Conservation (phyloP, 257 asterid species). For the Cruciata laevipes region DNA sequence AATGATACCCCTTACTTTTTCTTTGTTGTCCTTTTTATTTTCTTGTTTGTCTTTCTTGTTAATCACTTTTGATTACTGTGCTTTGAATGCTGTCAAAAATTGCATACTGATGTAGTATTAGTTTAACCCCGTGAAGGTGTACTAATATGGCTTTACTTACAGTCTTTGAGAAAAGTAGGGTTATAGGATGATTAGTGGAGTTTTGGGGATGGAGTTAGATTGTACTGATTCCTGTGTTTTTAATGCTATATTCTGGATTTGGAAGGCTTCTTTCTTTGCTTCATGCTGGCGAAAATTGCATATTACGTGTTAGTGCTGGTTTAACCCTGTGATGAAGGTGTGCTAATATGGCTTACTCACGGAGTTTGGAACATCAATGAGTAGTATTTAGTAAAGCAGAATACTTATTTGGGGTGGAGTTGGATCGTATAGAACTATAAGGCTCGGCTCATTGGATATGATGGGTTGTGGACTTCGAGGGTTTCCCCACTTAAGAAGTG, state of each 20-base stretch:
- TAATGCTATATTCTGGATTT: too few species aligned
- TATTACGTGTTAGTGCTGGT: too few species aligned
- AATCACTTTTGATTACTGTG: background rate
- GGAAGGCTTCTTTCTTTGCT: too few species aligned
- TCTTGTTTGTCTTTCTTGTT: background rate
- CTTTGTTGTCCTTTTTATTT: background rate
- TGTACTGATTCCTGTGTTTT: too few species aligned
- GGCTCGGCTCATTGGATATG: background rate
- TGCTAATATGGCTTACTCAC: too few species aligned
- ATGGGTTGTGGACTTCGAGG: background rate
- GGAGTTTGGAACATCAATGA: too few species aligned
- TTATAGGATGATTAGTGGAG: too few species aligned
- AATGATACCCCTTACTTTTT: slow-evolving; percentile 2
- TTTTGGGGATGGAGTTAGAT: background rate
- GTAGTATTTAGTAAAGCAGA: background rate
- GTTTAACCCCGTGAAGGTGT: background rate
- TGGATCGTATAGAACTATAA: background rate
- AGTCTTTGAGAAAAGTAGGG: background rate
- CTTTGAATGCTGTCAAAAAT: too few species aligned
- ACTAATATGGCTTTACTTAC: background rate
- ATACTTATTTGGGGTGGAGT: background rate
- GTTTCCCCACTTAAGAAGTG: background rate
- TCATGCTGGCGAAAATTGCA: too few species aligned
- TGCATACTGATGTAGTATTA: too few species aligned
- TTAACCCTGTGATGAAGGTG: too few species aligned